Conservation (phyloP, 2,329 filamentous ascomycete species). For the Coleophoma cylindrospora region DNA sequence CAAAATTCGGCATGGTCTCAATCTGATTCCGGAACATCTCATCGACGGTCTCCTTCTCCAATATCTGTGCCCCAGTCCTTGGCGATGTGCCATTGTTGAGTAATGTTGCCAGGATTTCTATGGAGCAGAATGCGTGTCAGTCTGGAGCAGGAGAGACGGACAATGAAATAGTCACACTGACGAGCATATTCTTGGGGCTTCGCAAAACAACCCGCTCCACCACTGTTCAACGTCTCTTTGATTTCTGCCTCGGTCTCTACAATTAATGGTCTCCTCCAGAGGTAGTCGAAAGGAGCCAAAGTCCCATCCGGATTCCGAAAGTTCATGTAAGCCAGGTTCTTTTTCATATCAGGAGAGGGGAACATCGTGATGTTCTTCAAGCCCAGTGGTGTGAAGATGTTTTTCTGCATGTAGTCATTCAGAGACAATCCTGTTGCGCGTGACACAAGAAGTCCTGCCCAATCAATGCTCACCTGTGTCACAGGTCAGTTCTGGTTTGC, state of each 20-base stretch:
- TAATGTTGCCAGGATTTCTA: conserved; percentile 52
- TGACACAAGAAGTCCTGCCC: conserved; percentile 44
- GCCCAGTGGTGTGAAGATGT: conserved; percentile 39
- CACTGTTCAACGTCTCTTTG: conserved; percentile 44
- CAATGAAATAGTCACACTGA: conserved; percentile 32
- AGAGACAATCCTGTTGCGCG: conserved; percentile 35
- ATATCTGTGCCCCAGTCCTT: conserved; percentile 45
- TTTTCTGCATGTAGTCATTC: conserved; percentile 42
- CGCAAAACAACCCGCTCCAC: conserved; percentile 57
- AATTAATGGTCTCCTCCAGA: conserved; percentile 8
- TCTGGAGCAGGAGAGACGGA: not conserved
- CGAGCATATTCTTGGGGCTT: conserved; percentile 52
- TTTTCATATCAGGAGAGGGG: conserved; percentile 41
- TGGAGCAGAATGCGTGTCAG: conserved; percentile 16
- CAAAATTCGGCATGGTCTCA: conserved; percentile 46
- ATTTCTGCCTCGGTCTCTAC: conserved; percentile 4
- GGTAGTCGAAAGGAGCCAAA: conserved; percentile 10
- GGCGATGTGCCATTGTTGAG: conserved; percentile 61
- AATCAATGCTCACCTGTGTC: conserved; percentile 42
- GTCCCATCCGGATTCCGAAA: conserved; percentile 37
- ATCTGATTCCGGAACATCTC: conserved; percentile 63
- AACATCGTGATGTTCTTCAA: conserved; percentile 9
- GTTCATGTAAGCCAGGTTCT: conserved; percentile 52
- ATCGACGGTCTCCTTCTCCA: conserved; percentile 52
- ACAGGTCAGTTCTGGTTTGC: not conserved